phyloP scores from a whole-genome alignment of 805 yeast genomes.

The Ascoidea tarda region DNA sequence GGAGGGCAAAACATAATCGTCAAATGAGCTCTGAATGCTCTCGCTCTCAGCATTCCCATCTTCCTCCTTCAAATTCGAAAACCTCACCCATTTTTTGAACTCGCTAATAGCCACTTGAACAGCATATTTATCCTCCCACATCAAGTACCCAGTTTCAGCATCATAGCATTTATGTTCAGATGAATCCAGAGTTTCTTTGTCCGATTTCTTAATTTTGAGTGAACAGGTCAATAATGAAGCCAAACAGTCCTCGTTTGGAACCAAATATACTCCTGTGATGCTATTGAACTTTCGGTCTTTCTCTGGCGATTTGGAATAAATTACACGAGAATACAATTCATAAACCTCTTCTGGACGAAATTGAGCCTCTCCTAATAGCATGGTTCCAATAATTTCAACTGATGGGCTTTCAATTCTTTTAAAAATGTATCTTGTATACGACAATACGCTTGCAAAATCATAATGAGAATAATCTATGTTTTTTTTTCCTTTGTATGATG shows the following conservation, averaged over 20 bases:
- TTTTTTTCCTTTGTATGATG: too few relatives aligned
- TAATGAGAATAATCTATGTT: too few relatives aligned
- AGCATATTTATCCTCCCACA: conserved; percentile 41
- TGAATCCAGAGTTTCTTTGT: too few relatives aligned
- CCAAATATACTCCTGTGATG: conserved; percentile 11
- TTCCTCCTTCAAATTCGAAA: conserved; percentile 10
- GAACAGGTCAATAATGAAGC: conserved; percentile 37
- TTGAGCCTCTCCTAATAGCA: conserved; percentile 16
- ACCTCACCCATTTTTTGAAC: conserved; percentile 29
- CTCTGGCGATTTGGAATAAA: too few relatives aligned
- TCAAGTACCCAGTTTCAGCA: conserved; percentile 9
- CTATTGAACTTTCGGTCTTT: too few relatives aligned
- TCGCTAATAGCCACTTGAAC: conserved; percentile 48
- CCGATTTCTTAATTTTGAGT: conserved; percentile 10
- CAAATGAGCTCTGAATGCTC: conserved; percentile 2
- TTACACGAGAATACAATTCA: conserved; percentile 12
- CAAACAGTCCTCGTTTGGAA: conserved; percentile 19
- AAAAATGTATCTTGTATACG: not conserved
- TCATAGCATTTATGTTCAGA: not conserved
- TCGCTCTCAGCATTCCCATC: not conserved
- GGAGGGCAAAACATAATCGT: conserved; percentile 26
- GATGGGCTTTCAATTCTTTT: not conserved
- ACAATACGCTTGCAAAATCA: too few relatives aligned
- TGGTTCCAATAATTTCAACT: not conserved
- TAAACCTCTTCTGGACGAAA: conserved; percentile 18